These are phyloP conservation scores for Cutaneotrichosporon daszewskae DNA, from an alignment of 1,284 basidiomycete species.

Conservation along the genomic window DNA sequence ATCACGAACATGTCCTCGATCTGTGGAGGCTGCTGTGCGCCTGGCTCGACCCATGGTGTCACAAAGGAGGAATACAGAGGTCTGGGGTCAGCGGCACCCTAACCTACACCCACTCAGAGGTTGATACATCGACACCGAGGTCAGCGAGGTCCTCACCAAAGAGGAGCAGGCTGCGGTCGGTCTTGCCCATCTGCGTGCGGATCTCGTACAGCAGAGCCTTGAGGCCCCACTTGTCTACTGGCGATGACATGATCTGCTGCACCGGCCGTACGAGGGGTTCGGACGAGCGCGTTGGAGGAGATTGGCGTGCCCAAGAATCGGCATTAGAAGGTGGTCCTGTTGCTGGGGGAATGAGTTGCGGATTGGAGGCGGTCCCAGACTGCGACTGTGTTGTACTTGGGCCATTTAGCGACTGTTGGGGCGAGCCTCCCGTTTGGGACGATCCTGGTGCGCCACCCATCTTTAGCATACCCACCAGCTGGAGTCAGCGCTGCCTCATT, in stretches of 20 bases:
- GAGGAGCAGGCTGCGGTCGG: constrained; percentile 76
- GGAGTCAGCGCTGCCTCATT: constrained; percentile 4
- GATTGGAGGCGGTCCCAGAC: constrained; percentile 32
- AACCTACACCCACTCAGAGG: constrained; percentile 61
- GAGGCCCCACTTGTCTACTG: constrained; percentile 93
- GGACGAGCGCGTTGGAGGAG: constrained; percentile 20
- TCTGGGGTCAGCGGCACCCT: constrained; percentile 52
- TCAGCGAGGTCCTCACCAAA: constrained; percentile 90
- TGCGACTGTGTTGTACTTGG: constrained; percentile 29
- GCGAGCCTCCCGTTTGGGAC: constrained; percentile 12
- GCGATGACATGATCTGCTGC: constrained; percentile 87
- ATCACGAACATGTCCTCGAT: constrained; percentile 62
- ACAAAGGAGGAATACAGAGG: constrained; percentile 90
- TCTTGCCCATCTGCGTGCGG: constrained; percentile 68
- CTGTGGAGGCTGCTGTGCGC: constrained; percentile 46
- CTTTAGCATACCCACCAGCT: constrained; percentile 26
- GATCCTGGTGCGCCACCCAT: constrained; percentile 16
- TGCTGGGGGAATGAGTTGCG: constrained; percentile 15
- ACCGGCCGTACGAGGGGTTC: constrained; percentile 77
- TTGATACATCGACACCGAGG: constrained; percentile 85
- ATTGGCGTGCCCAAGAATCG: constrained; percentile 33
- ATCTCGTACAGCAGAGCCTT: constrained; percentile 84
- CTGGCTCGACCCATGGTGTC: constrained; percentile 93
- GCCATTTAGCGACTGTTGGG: constrained; percentile 22
- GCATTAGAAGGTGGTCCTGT: constrained; percentile 25